Conservation (phyloP, 2,329 filamentous ascomycete genomes). For the Elsinoe arachidis region DNA sequence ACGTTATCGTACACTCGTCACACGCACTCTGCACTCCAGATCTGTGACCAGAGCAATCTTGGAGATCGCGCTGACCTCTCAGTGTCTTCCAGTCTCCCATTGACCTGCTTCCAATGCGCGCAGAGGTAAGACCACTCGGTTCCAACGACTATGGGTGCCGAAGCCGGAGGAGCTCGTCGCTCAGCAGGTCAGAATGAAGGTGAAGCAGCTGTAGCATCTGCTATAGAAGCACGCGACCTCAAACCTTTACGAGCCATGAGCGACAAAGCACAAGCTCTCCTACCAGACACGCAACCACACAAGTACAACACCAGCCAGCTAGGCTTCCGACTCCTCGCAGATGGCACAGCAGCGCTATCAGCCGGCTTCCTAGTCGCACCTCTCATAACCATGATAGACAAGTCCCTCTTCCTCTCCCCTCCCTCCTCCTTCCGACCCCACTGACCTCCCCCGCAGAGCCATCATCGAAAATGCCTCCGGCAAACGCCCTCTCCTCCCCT, state of each 20-base stretch:
- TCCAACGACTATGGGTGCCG: constrained; percentile 23
- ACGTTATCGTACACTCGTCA: background rate
- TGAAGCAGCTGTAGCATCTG: constrained; percentile 7
- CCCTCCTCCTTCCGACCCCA: constrained; percentile 13
- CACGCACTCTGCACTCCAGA: background rate
- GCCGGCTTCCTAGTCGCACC: constrained; percentile 73
- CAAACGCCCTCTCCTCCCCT: constrained; percentile 49
- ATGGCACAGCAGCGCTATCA: constrained; percentile 58
- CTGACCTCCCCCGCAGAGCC: constrained; percentile 39
- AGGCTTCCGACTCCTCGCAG: constrained; percentile 55
- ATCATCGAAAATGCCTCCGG: constrained; percentile 80
- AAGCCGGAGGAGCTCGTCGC: constrained; percentile 17
- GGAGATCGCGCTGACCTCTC: no score
- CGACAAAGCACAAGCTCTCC: background rate
- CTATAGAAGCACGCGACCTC: constrained; percentile 13
- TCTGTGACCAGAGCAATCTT: no score
- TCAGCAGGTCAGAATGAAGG: constrained; percentile 9
- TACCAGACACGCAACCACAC: background rate
- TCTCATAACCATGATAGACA: constrained; percentile 78
- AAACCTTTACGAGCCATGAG: background rate
- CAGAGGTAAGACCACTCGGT: constrained; percentile 17
- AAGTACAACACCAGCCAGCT: constrained; percentile 71
- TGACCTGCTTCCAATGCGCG: constrained; percentile 5
- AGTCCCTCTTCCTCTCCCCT: constrained; percentile 41
- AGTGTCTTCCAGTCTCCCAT: no score